Evolutionary conservation across 352 stramenopile genomes (phyloP).

Genomic region (Globisporangium apiculatum): DNA sequence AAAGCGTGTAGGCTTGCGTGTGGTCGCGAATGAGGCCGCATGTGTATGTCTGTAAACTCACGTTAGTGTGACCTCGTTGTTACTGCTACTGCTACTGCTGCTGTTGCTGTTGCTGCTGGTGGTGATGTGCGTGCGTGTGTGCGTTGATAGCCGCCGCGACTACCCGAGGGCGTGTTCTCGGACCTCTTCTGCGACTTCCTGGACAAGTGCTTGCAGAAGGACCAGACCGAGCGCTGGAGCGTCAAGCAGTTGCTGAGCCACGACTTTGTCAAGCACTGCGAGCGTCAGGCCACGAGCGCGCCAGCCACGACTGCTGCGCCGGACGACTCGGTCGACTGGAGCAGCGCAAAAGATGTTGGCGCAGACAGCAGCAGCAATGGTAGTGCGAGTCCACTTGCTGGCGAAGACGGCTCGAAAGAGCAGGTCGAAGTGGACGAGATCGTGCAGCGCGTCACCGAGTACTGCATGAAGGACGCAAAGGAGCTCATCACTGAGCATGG

Average conservation of each 20-base stretch:
- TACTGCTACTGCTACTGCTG: background rate
- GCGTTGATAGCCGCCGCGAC: slow-evolving; percentile 34
- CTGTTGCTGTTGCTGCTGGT: background rate
- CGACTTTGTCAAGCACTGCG: slow-evolving; percentile 55
- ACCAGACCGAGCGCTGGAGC: slow-evolving; percentile 72
- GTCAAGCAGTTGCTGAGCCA: slow-evolving; percentile 73
- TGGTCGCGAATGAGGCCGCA: no score
- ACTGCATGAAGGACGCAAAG: slow-evolving; percentile 75
- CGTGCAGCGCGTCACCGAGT: slow-evolving; percentile 64
- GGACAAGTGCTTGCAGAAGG: slow-evolving; percentile 74
- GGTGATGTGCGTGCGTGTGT: no score
- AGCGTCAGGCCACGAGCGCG: slow-evolving; percentile 7
- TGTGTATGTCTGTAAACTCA: background rate
- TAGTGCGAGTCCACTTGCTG: background rate
- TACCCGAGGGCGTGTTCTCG: slow-evolving; percentile 71
- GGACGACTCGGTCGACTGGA: slow-evolving; percentile 22
- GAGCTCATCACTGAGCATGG: slow-evolving; percentile 60
- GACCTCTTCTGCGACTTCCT: slow-evolving; percentile 71
- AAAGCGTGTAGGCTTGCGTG: no score
- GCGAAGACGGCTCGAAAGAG: slow-evolving; percentile 55
- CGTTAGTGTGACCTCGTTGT: no score
- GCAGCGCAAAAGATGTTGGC: slow-evolving; percentile 10
- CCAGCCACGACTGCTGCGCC: slow-evolving; percentile 8
- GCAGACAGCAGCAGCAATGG: slow-evolving; percentile 9
- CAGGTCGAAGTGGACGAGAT: slow-evolving; percentile 72